Evolutionary conservation across 495 filamentous ascomycete genomes (phyloP).

Genomic region (Lophium mytilinum): DNA sequence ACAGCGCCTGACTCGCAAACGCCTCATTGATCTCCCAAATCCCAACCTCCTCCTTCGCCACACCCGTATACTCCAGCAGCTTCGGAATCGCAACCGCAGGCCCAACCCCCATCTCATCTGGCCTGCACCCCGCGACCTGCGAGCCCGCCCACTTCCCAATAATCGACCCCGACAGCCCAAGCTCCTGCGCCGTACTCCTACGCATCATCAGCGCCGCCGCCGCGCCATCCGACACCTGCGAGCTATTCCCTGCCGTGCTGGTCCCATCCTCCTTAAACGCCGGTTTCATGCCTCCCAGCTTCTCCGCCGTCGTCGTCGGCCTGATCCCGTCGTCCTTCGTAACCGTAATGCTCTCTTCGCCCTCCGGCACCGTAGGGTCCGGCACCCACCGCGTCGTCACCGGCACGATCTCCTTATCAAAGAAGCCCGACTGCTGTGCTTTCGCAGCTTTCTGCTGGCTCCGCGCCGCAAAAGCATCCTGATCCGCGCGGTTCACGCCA

Average conservation of each 20-base stretch:
- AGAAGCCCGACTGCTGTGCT: conserved; percentile 60
- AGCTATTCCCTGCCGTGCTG: conserved; percentile 81
- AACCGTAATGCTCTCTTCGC: conserved; percentile 53
- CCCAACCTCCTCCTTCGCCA: conserved; percentile 60
- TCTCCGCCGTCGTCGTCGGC: conserved; percentile 54
- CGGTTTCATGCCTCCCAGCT: conserved; percentile 70
- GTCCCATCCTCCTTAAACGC: conserved; percentile 66
- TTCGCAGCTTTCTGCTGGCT: conserved; percentile 62
- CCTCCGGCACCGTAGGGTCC: conserved; percentile 53
- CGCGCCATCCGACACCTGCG: conserved; percentile 81
- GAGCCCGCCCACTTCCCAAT: conserved; percentile 74
- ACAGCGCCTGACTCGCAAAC: conserved; percentile 81
- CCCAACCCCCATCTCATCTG: conserved; percentile 91
- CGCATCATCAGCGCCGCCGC: conserved; percentile 76
- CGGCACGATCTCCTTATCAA: conserved; percentile 71
- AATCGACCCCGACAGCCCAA: conserved; percentile 60
- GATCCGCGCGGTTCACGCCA: conserved; percentile 61
- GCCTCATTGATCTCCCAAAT: conserved; percentile 98
- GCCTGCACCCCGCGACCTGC: conserved; percentile 63
- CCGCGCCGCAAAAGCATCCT: conserved; percentile 72
- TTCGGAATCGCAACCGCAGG: conserved; percentile 81
- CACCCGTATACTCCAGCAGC: conserved; percentile 56
- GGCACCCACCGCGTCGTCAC: conserved; percentile 55
- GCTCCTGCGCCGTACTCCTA: conserved; percentile 66
- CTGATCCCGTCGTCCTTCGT: conserved; percentile 77